Conservation (phyloP, 768 basidiomycete genomes). For the Lactarius quietus region DNA sequence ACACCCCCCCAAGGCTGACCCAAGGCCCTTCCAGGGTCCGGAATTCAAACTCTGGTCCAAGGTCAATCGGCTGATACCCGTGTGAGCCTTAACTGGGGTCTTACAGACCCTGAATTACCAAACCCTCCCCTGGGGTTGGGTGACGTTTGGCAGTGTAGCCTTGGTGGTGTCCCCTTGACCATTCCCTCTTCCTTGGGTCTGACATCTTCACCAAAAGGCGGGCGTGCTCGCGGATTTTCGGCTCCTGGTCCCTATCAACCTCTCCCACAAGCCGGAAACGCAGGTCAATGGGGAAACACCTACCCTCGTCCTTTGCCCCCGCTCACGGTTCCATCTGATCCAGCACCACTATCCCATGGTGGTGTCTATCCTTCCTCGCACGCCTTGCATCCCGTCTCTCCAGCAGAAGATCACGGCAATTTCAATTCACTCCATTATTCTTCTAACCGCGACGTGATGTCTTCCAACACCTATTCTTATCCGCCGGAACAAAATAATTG, state of each 20-base stretch:
- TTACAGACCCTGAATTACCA: no score
- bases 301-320: constrained; percentile 64
- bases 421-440: constrained; percentile 41
- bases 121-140: no score
- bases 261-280: constrained; percentile 52
- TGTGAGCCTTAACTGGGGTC: no score
- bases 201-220: constrained; percentile 48
- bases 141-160: no score
- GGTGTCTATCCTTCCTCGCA: constrained; percentile 62
- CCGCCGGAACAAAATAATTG: constrained; percentile 56
- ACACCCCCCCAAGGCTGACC: no score
- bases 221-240: constrained; percentile 67
- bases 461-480: constrained; percentile 63
- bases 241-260: constrained; percentile 79
- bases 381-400: constrained; percentile 62
- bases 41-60: no score
- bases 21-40: no score
- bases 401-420: constrained; percentile 62
- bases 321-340: constrained; percentile 77
- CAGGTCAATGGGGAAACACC: constrained; percentile 53
- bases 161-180: constrained; percentile 64
- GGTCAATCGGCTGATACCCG: no score
- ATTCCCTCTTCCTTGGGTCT: constrained; percentile 46
- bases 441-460: constrained; percentile 36
- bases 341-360: constrained; percentile 54